A percentile compares a stretch with the other conserved stretches of the same genome.
These are phyloP conservation scores for Kodamaea suecica DNA, from an alignment of 1,139 yeast genomes.

Conservation along the genomic window DNA sequence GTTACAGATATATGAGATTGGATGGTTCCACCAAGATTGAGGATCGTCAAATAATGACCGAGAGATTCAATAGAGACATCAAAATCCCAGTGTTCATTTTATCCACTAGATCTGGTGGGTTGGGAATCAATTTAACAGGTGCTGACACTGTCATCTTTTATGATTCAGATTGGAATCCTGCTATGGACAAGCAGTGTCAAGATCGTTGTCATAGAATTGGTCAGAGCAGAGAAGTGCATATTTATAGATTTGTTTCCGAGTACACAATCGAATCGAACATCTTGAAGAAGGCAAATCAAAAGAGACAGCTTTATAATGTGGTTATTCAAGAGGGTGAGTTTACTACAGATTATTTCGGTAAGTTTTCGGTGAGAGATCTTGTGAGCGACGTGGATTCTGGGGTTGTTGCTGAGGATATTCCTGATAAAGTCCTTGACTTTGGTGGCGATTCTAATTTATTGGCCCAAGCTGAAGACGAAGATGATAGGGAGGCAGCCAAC, in stretches of 20 bases:
- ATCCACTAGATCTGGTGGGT: conserved; percentile 95
- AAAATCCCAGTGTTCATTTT: conserved; percentile 87
- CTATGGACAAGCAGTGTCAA: conserved; percentile 99
- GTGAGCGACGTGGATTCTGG: conserved; percentile 67
- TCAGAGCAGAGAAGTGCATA: conserved; percentile 95
- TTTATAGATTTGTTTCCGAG: conserved; percentile 93
- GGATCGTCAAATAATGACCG: conserved; percentile 92
- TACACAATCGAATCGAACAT: conserved; percentile 95
- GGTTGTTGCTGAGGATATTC: conserved; percentile 29
- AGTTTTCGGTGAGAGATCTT: conserved; percentile 83
- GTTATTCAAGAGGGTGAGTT: conserved; percentile 98
- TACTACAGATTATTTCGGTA: conserved; percentile 93
- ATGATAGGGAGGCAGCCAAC: conserved; percentile 89
- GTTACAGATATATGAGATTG: conserved; percentile 87
- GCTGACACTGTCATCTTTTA: conserved; percentile 99
- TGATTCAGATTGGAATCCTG: conserved; percentile 99
- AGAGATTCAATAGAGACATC: conserved; percentile 83
- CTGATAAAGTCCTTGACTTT: conserved; percentile 37
- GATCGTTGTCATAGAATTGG: conserved; percentile 99
- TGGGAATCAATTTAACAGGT: conserved; percentile 96
- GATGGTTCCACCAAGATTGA: conserved; percentile 98
- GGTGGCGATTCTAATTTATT: conserved; percentile 63
- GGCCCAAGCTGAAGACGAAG: conserved; percentile 95
- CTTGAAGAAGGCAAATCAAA: conserved; percentile 90
- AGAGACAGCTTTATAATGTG: conserved; percentile 89